Percentiles rank a stretch among this genome's conserved stretches.
These are phyloP conservation scores for Aspergillus sclerotioniger DNA, from an alignment of 495 filamentous ascomycete genomes.

Conservation along the genomic window DNA sequence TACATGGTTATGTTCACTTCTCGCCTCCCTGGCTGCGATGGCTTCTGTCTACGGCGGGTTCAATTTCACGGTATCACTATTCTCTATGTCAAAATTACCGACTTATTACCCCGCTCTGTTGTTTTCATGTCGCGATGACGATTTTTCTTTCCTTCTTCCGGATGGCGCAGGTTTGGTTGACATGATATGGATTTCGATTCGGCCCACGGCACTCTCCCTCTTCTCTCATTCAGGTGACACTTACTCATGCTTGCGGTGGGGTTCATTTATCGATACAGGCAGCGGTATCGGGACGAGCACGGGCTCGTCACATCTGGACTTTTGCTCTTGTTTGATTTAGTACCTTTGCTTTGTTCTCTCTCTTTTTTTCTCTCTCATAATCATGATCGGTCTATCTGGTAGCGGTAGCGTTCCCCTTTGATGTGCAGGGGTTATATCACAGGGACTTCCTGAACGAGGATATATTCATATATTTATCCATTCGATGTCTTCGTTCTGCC, in stretches of 20 bases:
- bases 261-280: not conserved
- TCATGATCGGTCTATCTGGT: not conserved
- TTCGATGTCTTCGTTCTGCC: not conserved
- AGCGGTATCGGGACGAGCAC: not conserved
- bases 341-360: not conserved
- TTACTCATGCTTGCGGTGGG: no score
- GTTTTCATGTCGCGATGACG: conserved; percentile 1
- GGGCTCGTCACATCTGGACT: not conserved
- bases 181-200: not conserved
- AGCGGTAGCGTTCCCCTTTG: not conserved
- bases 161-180: not conserved
- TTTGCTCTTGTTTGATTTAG: not conserved
- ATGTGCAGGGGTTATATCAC: not conserved
- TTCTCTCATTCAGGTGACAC: not conserved
- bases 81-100: not conserved
- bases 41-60: conserved; percentile 1
- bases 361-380: not conserved
- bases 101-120: not conserved
- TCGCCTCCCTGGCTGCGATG: conserved; percentile 3
- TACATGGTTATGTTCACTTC: not conserved
- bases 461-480: not conserved
- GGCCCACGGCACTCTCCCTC: not conserved
- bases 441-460: not conserved
- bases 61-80: not conserved
- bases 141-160: not conserved